Base-by-base conservation (phyloP, 2,329 filamentous ascomycete species). In the Paramyrothecium roridum region DNA sequence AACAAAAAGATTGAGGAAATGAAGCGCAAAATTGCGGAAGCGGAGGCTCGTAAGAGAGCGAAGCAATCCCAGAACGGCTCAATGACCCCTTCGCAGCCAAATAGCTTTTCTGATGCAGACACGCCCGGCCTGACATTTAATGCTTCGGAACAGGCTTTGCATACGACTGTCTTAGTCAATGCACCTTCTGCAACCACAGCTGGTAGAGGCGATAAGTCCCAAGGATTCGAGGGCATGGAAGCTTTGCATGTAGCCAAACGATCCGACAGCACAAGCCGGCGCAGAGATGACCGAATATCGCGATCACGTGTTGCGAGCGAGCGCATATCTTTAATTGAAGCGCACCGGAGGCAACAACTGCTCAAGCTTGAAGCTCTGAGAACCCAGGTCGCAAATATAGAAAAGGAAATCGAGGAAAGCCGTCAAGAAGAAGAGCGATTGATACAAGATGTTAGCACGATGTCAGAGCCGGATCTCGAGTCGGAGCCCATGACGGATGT, bases 1-100 rank as follows among this genome's bases (percentile, higher is more conserved):
- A 79, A 82, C 59, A 80, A 78, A 54, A 77, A 81, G 59, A 88
- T 88, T 33, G 80, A 86, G 61, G 77, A 80, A 52, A 80, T 87
- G 73, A 85, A 83, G 64, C 74, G 75, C 34, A 80, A 73, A 59
- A 85, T 86, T 62, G 82, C 82, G 2, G 78, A 84, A 61, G 80
- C 80, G 17, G 82, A 86, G 65, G 82, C 82, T 11, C 80, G 78
- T 61, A 79, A 79, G 63, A 80, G 75, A 61, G 70, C 72, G 49
- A 78, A 74, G 57, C 61, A 56, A 26, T 70, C 67, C 16, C 65
- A 59, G 46, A 67, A 63, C 40, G 60, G 59, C 4, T 73, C 73
- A 2, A 66, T 70, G 7, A 70, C 60, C 33, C 54, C 63, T 3
- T 63, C 66, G 16, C 63, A 63, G 10, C 64, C 37, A 19, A 43